phyloP scores from a whole-genome alignment of 225 moss, liverwort and hornwort genomes.

The Polytrichum formosum region DNA sequence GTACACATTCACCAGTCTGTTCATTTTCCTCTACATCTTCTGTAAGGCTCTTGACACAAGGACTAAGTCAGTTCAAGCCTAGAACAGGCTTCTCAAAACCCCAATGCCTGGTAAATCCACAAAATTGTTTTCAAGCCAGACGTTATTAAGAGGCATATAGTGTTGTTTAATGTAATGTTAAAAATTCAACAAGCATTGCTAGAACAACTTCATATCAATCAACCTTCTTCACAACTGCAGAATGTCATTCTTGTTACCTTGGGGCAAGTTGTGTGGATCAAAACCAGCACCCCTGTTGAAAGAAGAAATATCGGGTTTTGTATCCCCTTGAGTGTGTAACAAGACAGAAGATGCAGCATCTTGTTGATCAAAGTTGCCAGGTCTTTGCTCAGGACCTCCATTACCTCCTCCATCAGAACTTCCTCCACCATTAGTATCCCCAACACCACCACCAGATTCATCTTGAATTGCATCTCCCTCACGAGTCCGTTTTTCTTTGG shows the following conservation, averaged over 20 bases:
- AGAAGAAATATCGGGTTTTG: slow-evolving; percentile 51
- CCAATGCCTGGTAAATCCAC: not conserved
- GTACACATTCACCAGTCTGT: too few relatives aligned
- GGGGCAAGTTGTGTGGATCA: slow-evolving; percentile 49
- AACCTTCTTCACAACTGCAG: too few relatives aligned
- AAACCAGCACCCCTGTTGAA: slow-evolving; percentile 48
- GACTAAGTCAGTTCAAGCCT: not conserved
- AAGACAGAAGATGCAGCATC: slow-evolving; percentile 49
- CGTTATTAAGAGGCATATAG: not conserved
- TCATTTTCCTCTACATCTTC: too few relatives aligned
- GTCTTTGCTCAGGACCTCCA: slow-evolving; percentile 38
- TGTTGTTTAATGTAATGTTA: too few relatives aligned
- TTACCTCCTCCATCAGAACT: slow-evolving; percentile 52
- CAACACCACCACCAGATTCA: slow-evolving; percentile 57
- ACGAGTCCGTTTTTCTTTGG: slow-evolving; percentile 79
- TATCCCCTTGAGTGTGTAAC: slow-evolving; percentile 40
- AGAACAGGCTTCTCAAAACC: not conserved
- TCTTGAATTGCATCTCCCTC: slow-evolving; percentile 81
- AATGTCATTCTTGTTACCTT: slow-evolving; percentile 25
- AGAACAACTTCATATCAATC: not conserved
- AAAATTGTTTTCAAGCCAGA: not conserved
- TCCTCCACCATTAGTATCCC: slow-evolving; percentile 47
- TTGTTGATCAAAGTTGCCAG: slow-evolving; percentile 43
- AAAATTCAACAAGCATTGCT: not conserved
- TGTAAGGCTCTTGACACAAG: too few relatives aligned